A percentile compares a stretch with the other conserved stretches of the same genome.
Evolutionary conservation across 371 early-diverging fungal species (phyloP).

Genomic region (Nematocida minor): DNA sequence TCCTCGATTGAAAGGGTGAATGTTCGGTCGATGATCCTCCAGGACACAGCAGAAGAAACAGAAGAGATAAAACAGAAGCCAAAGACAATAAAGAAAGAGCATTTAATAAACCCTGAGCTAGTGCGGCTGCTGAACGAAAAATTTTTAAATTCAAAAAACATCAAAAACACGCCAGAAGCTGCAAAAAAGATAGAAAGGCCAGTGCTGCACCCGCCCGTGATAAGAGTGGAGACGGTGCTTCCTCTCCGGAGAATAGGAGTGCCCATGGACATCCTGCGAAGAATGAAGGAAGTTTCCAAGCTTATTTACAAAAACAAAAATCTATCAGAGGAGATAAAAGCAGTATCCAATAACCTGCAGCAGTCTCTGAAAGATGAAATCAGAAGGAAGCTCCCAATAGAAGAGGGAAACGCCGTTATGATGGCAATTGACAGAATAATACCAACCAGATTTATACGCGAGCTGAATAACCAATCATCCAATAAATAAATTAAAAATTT

Average conservation of each 20-base stretch:
- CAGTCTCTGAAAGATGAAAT: slow-evolving; percentile 39
- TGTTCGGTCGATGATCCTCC: slow-evolving; percentile 5
- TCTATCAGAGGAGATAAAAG: not conserved
- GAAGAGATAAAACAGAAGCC: not conserved
- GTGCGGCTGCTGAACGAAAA: not conserved
- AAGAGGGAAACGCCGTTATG: slow-evolving; percentile 16
- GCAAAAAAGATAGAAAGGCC: not conserved
- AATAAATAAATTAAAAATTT: not conserved
- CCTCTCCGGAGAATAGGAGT: not conserved
- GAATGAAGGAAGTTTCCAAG: slow-evolving; percentile 39
- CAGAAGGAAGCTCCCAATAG: slow-evolving; percentile 21
- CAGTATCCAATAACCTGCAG: not conserved
- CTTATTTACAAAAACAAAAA: slow-evolving; percentile 18
- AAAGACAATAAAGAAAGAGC: not conserved
- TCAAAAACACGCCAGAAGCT: not conserved
- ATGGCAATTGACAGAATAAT: slow-evolving; percentile 1
- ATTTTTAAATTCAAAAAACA: not conserved
- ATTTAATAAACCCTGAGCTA: not conserved
- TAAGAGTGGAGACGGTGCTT: not conserved
- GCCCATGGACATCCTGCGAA: slow-evolving; percentile 2
- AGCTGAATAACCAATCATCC: not conserved
- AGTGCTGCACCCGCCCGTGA: not conserved
- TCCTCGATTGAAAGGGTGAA: slow-evolving; percentile 26
- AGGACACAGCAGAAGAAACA: not conserved
- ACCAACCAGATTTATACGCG: slow-evolving; percentile 31